Evolutionary conservation across 2,329 filamentous ascomycete species (phyloP).

Genomic region (Penicillium corylophilum): DNA sequence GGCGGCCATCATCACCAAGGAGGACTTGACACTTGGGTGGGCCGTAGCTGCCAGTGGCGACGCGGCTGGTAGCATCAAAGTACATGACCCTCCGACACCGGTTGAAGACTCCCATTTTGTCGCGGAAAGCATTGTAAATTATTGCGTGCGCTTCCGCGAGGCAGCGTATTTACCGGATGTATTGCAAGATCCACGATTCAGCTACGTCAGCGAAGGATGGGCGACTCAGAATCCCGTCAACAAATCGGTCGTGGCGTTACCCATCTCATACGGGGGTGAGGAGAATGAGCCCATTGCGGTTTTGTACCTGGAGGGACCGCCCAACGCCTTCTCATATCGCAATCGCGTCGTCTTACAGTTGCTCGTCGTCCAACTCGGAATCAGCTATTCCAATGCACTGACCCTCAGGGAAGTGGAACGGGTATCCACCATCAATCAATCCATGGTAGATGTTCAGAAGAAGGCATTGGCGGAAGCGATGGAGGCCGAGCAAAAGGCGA

Average conservation of each 20-base stretch:
- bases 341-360: constrained; percentile 1
- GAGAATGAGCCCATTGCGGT: neutral
- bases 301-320: neutral
- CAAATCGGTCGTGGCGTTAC: constrained; percentile 1
- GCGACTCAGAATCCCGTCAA: neutral
- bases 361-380: constrained; percentile 3
- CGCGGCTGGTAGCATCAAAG: neutral
- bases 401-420: constrained; percentile 1
- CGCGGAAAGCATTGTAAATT: constrained; percentile 1
- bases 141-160: constrained; percentile 3
- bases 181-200: constrained; percentile 1
- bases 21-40: neutral
- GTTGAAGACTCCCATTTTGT: neutral
- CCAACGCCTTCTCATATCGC: constrained; percentile 1
- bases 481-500: constrained; percentile 1
- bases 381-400: constrained; percentile 1
- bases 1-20: constrained; percentile 2
- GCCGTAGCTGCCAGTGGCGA: constrained; percentile 1
- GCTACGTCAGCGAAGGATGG: constrained; percentile 1
- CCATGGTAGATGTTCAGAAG: constrained; percentile 1
- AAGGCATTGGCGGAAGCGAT: constrained; percentile 1
- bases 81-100: neutral
- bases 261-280: neutral
- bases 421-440: constrained; percentile 2
- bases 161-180: neutral